phyloP scores from a whole-genome alignment of 2,329 filamentous ascomycete species.

The Diaporthe sp. region DNA sequence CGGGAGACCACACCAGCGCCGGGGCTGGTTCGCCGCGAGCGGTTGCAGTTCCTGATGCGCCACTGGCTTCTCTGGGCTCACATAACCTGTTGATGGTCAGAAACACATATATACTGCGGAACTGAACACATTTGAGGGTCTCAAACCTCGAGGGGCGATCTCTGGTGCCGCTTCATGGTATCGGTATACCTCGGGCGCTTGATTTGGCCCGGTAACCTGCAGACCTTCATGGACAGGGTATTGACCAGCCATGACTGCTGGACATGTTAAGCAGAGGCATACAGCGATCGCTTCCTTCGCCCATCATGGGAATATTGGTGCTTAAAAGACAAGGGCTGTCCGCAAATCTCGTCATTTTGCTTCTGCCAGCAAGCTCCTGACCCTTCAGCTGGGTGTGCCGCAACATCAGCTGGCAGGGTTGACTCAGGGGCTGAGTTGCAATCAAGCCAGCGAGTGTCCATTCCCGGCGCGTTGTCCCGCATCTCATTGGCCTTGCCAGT shows the following conservation, averaged over 20 bases:
- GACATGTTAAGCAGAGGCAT: neutral
- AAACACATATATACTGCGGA: neutral
- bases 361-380: neutral
- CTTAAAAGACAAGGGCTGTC: neutral
- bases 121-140: too few relatives aligned
- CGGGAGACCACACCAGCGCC: constrained; percentile 20
- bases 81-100: neutral
- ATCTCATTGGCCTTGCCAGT: neutral
- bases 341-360: neutral
- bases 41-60: neutral
- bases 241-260: constrained; percentile 15
- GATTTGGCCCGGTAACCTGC: neutral
- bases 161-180: constrained; percentile 8
- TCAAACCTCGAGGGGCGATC: neutral
- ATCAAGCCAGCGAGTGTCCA: neutral
- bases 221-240: constrained; percentile 27
- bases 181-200: constrained; percentile 8
- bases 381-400: constrained; percentile 11
- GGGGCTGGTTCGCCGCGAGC: neutral
- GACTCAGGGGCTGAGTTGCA: constrained; percentile 18
- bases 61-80: neutral
- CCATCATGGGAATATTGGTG: neutral
- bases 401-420: constrained; percentile 9
- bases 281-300: too few relatives aligned
- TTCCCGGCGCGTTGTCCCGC: neutral